Evolutionary conservation across 371 early-diverging fungal genomes (phyloP).

Genomic region (Rhizopus microsporus): DNA sequence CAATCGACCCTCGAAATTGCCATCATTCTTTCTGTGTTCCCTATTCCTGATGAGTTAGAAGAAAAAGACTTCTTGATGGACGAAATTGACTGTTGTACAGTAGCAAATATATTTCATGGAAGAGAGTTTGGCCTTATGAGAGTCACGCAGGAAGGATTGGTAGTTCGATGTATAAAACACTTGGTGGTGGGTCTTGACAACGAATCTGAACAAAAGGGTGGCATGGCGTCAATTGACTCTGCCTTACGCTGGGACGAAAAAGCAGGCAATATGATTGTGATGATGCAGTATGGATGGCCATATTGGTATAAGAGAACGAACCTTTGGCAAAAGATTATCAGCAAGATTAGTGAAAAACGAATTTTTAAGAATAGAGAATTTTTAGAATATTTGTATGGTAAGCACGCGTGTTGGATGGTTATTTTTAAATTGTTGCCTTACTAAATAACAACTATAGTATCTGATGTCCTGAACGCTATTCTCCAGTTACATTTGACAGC

Average conservation of each 20-base stretch:
- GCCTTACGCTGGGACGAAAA: slow-evolving; percentile 53
- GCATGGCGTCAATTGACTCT: slow-evolving; percentile 53
- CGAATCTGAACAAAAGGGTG: slow-evolving; percentile 43
- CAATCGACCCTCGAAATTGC: slow-evolving; percentile 53
- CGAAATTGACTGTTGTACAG: slow-evolving; percentile 41
- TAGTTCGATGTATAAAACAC: slow-evolving; percentile 51
- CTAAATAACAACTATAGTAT: slow-evolving; percentile 19
- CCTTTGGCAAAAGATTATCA: slow-evolving; percentile 43
- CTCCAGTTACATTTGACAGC: slow-evolving; percentile 41
- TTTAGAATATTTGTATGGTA: slow-evolving; percentile 49
- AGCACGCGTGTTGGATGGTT: background rate
- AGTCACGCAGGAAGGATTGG: slow-evolving; percentile 49
- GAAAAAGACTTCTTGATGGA: slow-evolving; percentile 44
- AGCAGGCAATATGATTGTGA: slow-evolving; percentile 50
- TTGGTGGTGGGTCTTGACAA: slow-evolving; percentile 48
- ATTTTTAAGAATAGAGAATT: slow-evolving; percentile 47
- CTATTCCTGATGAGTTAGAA: slow-evolving; percentile 39
- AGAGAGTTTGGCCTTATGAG: slow-evolving; percentile 53
- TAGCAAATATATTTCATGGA: slow-evolving; percentile 40
- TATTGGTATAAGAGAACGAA: slow-evolving; percentile 50
- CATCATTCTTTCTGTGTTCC: slow-evolving; percentile 51
- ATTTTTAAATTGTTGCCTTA: no score
- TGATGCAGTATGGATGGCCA: slow-evolving; percentile 57
- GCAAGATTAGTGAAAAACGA: slow-evolving; percentile 42
- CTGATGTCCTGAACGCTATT: slow-evolving; percentile 43